Evolutionary conservation across 2,329 filamentous ascomycete species (phyloP), one percentile per base, ranked within the genome.

Genomic region (Epichloe sylvatica): DNA sequence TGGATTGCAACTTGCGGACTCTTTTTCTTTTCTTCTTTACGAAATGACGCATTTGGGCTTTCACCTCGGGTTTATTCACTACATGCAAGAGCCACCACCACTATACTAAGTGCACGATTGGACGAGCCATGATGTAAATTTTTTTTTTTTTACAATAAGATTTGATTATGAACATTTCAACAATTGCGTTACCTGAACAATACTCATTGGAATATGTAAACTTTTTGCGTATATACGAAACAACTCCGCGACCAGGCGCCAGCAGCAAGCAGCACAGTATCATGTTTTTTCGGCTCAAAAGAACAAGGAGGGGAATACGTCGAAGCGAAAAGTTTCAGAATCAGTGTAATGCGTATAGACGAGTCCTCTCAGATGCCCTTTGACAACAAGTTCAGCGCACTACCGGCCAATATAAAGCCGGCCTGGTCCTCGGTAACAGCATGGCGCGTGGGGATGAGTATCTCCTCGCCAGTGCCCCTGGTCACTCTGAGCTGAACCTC

Each of bases 381-480:
- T 43, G 89, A 85, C 59, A 98, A 69, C 66, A 97, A 64, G 68
- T 98, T 98, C 69, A 98, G 67, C 40, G 92, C 92, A 66, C 88
- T 95, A 3, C 92, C 92, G 0, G 92, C 92, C 46, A 98, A 73
- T 55, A 98, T 87, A 63, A 97, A 98, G 0, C 77, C 81, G 53
- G 86, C 86, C 74, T 98, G 92, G 65, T 96, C 92, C 70, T 83
- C 78, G 63, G 81, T 94, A 53, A 98, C 75, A 12, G 86, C 87
- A 65, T 96, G 91, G 69, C 81, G 86, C n/a, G 89, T 89, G 45
- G 80, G 77, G 52, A 98, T 77, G 38, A 77, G 64, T 45, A 86
- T 66, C 64, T 80, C 77, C 63, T 84, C 78, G 8, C 85, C 86
- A 33, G 67, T 70, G 55, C 62, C 62, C 59, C 71, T 72, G 68